phyloP scores from a whole-genome alignment of 106 monocot genomes.

The Platanthera zijinensis region DNA sequence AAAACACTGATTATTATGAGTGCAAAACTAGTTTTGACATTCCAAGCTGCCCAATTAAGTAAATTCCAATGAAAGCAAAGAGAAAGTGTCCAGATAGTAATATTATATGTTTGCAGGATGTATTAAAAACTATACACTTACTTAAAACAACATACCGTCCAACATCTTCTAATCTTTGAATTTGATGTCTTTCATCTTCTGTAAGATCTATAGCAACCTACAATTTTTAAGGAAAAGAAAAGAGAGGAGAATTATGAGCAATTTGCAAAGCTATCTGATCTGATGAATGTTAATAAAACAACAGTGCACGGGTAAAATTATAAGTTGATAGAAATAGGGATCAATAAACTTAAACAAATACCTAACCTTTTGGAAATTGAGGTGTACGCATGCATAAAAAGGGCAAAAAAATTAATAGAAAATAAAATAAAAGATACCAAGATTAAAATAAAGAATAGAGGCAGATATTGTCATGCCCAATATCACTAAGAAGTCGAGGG shows the following conservation, averaged over 20 bases:
- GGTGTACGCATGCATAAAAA: neutral
- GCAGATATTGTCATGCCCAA: too few species aligned
- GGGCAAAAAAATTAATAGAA: neutral
- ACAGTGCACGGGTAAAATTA: neutral
- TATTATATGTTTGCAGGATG: neutral
- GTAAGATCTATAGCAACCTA: slow-evolving; percentile 83
- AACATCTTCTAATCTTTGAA: slow-evolving; percentile 48
- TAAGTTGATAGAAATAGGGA: neutral
- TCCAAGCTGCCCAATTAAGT: neutral
- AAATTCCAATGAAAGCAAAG: neutral
- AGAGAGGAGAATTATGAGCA: neutral
- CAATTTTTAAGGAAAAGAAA: slow-evolving; percentile 3
- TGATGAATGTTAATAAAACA: neutral
- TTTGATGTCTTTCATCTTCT: slow-evolving; percentile 59
- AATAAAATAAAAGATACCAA: neutral
- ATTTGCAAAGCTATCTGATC: neutral
- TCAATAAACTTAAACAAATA: neutral
- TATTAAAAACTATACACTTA: neutral
- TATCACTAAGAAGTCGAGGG: too few species aligned
- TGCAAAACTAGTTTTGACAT: neutral
- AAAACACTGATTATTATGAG: neutral
- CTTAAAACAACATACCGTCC: slow-evolving; percentile 34
- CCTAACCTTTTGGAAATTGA: neutral
- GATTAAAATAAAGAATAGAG: neutral
- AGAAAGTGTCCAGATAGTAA: slow-evolving; percentile 1